phyloP scores from a whole-genome alignment of 768 basidiomycete genomes.

The Naganishia kalamii region DNA sequence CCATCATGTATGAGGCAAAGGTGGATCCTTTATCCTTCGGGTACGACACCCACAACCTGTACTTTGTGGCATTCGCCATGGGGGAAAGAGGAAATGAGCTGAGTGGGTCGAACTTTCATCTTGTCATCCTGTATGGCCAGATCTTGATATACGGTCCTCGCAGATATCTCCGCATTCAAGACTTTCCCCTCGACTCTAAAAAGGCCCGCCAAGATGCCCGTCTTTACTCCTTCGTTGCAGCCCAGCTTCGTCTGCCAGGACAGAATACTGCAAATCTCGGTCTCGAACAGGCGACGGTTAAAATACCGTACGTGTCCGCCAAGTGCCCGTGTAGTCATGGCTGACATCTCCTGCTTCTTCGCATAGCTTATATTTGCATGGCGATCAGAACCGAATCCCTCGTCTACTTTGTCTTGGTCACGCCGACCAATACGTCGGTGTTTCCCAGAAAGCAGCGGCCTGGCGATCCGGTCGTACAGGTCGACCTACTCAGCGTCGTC shows the following conservation, averaged over 20 bases:
- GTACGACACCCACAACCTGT: not conserved
- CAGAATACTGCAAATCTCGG: slow-evolving; percentile 12
- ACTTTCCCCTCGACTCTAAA: not conserved
- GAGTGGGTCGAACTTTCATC: not conserved
- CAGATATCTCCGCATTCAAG: slow-evolving; percentile 14
- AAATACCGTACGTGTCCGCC: not conserved
- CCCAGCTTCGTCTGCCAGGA: slow-evolving; percentile 3
- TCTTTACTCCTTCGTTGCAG: not conserved
- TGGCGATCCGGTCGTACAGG: not conserved
- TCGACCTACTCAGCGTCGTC: not conserved
- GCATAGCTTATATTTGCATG: not conserved
- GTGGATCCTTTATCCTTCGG: not conserved
- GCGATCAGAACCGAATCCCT: slow-evolving; percentile 4
- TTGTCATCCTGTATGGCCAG: not conserved
- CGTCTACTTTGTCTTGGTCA: slow-evolving; percentile 6
- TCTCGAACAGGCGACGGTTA: slow-evolving; percentile 6
- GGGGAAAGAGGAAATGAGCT: slow-evolving; percentile 4
- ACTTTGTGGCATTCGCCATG: slow-evolving; percentile 12
- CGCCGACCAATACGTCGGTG: not conserved
- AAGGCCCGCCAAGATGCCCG: not conserved
- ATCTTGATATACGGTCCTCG: not conserved
- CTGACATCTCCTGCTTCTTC: not conserved
- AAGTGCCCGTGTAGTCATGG: not conserved
- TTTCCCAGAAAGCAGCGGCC: not conserved
- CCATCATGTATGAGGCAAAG: not conserved